A percentile compares a stretch with the other conserved stretches of the same genome.
phyloP scores from a whole-genome alignment of 495 filamentous ascomycete species.

The Daldinia decipiens region DNA sequence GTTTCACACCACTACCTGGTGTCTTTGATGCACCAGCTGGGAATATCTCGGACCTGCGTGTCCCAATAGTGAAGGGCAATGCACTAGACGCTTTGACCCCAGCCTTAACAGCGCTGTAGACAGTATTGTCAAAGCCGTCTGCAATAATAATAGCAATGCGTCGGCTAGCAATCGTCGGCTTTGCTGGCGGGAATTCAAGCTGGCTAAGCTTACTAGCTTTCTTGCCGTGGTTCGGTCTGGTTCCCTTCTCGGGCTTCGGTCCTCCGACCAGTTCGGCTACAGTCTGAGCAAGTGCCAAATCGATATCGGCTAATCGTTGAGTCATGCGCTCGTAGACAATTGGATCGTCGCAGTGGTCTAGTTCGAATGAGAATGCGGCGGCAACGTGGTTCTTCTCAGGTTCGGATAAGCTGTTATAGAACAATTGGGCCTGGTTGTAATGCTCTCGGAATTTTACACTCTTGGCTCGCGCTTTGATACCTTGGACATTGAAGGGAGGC shows the following conservation, averaged over 20 bases:
- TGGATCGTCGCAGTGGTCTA: slow-evolving; percentile 89
- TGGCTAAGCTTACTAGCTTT: slow-evolving; percentile 74
- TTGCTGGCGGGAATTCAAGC: slow-evolving; percentile 68
- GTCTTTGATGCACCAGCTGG: slow-evolving; percentile 61
- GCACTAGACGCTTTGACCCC: slow-evolving; percentile 70
- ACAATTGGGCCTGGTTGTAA: slow-evolving; percentile 73
- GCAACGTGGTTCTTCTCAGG: slow-evolving; percentile 77
- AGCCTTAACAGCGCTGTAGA: slow-evolving; percentile 71
- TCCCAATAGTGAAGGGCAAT: slow-evolving; percentile 76
- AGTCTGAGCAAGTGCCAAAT: slow-evolving; percentile 73
- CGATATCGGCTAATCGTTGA: slow-evolving; percentile 76
- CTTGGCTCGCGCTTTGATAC: slow-evolving; percentile 74
- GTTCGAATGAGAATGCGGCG: slow-evolving; percentile 80
- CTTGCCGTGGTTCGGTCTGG: slow-evolving; percentile 70
- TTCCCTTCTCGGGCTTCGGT: slow-evolving; percentile 63
- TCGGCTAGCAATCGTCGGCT: slow-evolving; percentile 75
- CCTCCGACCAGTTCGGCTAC: slow-evolving; percentile 78
- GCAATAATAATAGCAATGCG: slow-evolving; percentile 82
- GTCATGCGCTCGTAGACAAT: slow-evolving; percentile 79
- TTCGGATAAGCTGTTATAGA: slow-evolving; percentile 82
- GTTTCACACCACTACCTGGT: slow-evolving; percentile 64
- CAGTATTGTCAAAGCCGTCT: slow-evolving; percentile 78
- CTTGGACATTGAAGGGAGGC: slow-evolving; percentile 71
- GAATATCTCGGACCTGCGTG: slow-evolving; percentile 68
- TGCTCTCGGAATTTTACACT: slow-evolving; percentile 87